Evolutionary conservation across 2,329 filamentous ascomycete genomes (phyloP), one percentile per base, ranked within the genome.

Genomic region (Penicillium sp.): DNA sequence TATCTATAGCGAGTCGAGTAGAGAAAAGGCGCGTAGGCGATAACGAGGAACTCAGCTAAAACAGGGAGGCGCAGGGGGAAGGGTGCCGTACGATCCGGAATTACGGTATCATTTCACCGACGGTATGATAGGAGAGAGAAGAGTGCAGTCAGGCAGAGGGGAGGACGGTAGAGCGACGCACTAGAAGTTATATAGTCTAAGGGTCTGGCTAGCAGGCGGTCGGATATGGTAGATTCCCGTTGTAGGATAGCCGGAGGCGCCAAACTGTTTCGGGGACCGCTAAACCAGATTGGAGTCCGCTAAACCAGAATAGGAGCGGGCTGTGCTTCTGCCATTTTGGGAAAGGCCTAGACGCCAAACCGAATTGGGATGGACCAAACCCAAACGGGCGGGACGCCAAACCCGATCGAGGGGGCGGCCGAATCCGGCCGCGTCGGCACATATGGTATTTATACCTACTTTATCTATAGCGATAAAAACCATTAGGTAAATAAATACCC

Each of bases 71-170:
- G 36, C 12, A 38, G 52, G 44, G 50, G 30, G 30, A 5, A 17
- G 36, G 2, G 16, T 49, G 12, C 52, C 44, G 44, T 54, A 38
- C 45, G 52, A 54, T 54, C 52, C 52, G 45, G 52, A 49, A 49
- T 49, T 54, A 54, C 45, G 35, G 22, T 54, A 54, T 40, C 52
- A 54, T 54, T 54, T 54, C 45, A 41, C 44, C 1, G 45, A 12
- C 43, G 12, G 37, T 4, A 16, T 45, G 14, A 31, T 19, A 12
- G 31, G 44, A 33, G 45, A 54, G 45, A 36, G 4, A 36, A 31
- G 12, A 28, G 44, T 35, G 26, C 11, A 54, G 52, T 53, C 16
- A 46, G 31, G n/a, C 14, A 47, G 7, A 46, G n/a, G 35, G 52
- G 28, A 44, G 33, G 52, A 49, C 6, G 25, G 25, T 54, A 10